Base-by-base conservation (phyloP, 495 filamentous ascomycete genomes). In the Penicillium roqueforti region DNA sequence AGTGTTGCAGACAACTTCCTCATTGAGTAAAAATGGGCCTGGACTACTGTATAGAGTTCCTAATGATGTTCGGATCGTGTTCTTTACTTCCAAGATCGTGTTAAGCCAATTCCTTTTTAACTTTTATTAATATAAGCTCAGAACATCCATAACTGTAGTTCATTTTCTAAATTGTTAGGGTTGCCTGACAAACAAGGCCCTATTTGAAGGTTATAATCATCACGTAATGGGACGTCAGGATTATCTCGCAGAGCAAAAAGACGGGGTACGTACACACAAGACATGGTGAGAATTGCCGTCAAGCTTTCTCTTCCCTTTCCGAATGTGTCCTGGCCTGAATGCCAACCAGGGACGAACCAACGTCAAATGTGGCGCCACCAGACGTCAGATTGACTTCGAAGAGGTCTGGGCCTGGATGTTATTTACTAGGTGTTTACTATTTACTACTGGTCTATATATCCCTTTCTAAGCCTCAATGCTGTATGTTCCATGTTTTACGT, bases 1-100 rank as follows among this genome's bases (percentile, higher is more conserved):
- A 91, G 86, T 31, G 80, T 89, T 49, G 86, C 91, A 3, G 92
- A 95, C 45, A 82, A 80, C 29, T 96, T 88, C 73, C 55, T 85
- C 49, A 89, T 97, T 65, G 85, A 90, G 71, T 93, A 83, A 74
- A 56, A 43, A 47, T 46, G 44, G 38, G 40, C 37, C 58, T 57
- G 51, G 53, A 58, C 31, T 52, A 40, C 45, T 73, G 72, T 72
- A 75, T 73, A 71, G 67, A 70, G 61, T 62, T 68, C 68, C 61
- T 75, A 76, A 74, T 73, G 70, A 75, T 63, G 69, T 73, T 72
- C 63, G 62, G 68, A 69, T 57, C 59, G 67, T 56, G 42, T 40
- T 51, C 34, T 54, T 57, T 40, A n/a, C 47, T 55, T 28, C 51
- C 38, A 55, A 59, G 55, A 61, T 48, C 58, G 45, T 67, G 55